These are phyloP conservation scores for Verticillium klebahnii DNA, from an alignment of 2,329 filamentous ascomycete species.

Conservation along the genomic window DNA sequence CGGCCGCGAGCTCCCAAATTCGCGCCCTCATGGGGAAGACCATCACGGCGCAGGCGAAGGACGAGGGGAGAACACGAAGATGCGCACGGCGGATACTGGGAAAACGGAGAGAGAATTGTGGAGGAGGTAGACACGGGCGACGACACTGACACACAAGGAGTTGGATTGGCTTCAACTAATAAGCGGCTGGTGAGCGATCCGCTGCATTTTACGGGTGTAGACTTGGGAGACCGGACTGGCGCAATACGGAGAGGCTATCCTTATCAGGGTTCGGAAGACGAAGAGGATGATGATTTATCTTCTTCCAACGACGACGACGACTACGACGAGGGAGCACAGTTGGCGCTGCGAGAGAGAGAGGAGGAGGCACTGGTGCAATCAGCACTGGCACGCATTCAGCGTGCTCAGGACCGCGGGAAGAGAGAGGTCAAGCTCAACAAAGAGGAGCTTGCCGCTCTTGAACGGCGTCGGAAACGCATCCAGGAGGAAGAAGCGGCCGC, in stretches of 20 bases:
- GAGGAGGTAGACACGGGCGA: conserved; percentile 64
- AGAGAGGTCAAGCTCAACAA: conserved; percentile 74
- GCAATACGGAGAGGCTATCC: conserved; percentile 32
- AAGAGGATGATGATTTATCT: conserved; percentile 38
- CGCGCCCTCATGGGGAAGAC: conserved; percentile 99
- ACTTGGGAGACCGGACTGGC: conserved; percentile 41
- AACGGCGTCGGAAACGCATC: conserved; percentile 60
- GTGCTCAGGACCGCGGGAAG: conserved; percentile 71
- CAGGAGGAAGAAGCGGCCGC: conserved; percentile 37
- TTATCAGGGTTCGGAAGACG: conserved; percentile 29
- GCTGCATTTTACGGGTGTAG: conserved; percentile 56
- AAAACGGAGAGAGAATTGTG: conserved; percentile 46
- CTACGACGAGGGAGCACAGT: conserved; percentile 44
- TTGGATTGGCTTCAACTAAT: conserved; percentile 42
- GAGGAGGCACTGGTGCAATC: conserved; percentile 74
- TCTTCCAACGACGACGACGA: conserved; percentile 36
- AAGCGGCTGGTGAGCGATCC: conserved; percentile 55
- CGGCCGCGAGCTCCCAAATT: conserved; percentile 97
- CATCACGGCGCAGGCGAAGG: conserved; percentile 81
- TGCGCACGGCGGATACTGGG: conserved; percentile 33
- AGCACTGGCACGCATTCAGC: conserved; percentile 74
- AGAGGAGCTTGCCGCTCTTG: conserved; percentile 76
- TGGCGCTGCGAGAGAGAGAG: conserved; percentile 52
- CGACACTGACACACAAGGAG: conserved; percentile 50
- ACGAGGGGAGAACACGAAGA: conserved; percentile 45